Conservation (phyloP, 805 yeast genomes). For the Alloascoidea africana region DNA sequence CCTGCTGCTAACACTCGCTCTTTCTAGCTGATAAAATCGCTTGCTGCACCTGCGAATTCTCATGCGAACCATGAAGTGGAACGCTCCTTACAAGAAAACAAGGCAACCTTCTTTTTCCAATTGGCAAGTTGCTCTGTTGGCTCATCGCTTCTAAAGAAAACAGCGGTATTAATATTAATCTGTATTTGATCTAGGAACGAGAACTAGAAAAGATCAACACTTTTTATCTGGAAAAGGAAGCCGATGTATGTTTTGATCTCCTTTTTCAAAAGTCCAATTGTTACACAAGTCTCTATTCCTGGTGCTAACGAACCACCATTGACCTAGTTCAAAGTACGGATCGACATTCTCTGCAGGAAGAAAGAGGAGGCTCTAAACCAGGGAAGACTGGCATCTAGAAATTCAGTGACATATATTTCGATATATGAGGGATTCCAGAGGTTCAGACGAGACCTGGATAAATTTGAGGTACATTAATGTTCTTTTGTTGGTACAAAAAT, state of each 20-base stretch:
- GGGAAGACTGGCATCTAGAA: slow-evolving; percentile 35
- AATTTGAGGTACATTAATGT: slow-evolving; percentile 29
- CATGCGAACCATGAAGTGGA: slow-evolving; percentile 21
- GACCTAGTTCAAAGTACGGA: slow-evolving; percentile 44
- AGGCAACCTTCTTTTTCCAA: slow-evolving; percentile 76
- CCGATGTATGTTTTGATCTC: slow-evolving; percentile 25
- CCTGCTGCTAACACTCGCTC: not conserved
- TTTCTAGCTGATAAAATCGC: slow-evolving; percentile 52
- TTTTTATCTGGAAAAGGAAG: slow-evolving; percentile 85
- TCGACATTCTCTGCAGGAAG: slow-evolving; percentile 64
- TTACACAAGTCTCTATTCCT: not conserved
- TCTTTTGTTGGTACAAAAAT: not conserved
- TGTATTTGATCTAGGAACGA: slow-evolving; percentile 52
- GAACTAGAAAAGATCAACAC: slow-evolving; percentile 90
- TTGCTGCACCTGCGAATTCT: slow-evolving; percentile 36
- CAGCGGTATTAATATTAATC: too few relatives aligned
- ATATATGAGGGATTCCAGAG: slow-evolving; percentile 81
- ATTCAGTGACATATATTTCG: slow-evolving; percentile 66
- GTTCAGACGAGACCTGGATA: slow-evolving; percentile 74
- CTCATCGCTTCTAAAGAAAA: too few relatives aligned
- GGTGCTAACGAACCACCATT: not conserved
- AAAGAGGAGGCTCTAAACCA: slow-evolving; percentile 32
- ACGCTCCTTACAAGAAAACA: slow-evolving; percentile 65
- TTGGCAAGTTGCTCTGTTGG: too few relatives aligned
- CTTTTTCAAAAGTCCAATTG: not conserved